These are phyloP conservation scores for Salvia splendens DNA, from an alignment of 257 asterid genomes.

Conservation along the genomic window DNA sequence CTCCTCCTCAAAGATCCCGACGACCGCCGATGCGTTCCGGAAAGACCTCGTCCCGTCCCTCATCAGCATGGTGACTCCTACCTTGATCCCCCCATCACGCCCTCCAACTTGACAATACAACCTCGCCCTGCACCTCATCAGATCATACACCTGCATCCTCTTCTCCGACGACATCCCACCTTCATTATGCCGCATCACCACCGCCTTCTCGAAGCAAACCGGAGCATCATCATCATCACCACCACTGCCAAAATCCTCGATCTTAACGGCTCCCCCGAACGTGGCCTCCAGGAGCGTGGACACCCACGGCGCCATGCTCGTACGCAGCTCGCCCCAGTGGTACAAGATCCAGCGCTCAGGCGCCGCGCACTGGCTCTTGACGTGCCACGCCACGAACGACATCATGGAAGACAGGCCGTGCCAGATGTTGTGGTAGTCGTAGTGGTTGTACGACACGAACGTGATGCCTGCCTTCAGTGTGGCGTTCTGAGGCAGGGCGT, in stretches of 20 bases:
- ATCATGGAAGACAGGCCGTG: slow-evolving; percentile 53
- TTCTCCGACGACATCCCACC: slow-evolving; percentile 75
- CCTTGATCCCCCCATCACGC: slow-evolving; percentile 31
- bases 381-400: slow-evolving; percentile 40
- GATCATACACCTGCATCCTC: slow-evolving; percentile 61
- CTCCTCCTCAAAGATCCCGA: slow-evolving; percentile 48
- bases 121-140: slow-evolving; percentile 68
- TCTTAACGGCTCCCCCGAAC: slow-evolving; percentile 37
- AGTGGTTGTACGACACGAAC: slow-evolving; percentile 69
- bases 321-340: slow-evolving; percentile 79
- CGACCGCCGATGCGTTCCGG: slow-evolving; percentile 56
- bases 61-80: slow-evolving; percentile 66
- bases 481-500: slow-evolving; percentile 50
- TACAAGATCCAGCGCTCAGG: slow-evolving; percentile 63
- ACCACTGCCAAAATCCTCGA: slow-evolving; percentile 38
- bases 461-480: slow-evolving; percentile 53
- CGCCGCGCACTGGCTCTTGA: slow-evolving; percentile 38
- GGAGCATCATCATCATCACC: background rate
- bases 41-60: slow-evolving; percentile 73
- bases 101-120: slow-evolving; percentile 26
- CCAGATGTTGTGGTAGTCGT: slow-evolving; percentile 74
- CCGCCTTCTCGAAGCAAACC: slow-evolving; percentile 58
- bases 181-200: slow-evolving; percentile 82
- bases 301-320: slow-evolving; percentile 64
- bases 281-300: slow-evolving; percentile 54